A percentile compares a stretch with the other conserved stretches of the same genome.
phyloP scores from a whole-genome alignment of 1,284 basidiomycete genomes.

The Amylostereum areolatum region DNA sequence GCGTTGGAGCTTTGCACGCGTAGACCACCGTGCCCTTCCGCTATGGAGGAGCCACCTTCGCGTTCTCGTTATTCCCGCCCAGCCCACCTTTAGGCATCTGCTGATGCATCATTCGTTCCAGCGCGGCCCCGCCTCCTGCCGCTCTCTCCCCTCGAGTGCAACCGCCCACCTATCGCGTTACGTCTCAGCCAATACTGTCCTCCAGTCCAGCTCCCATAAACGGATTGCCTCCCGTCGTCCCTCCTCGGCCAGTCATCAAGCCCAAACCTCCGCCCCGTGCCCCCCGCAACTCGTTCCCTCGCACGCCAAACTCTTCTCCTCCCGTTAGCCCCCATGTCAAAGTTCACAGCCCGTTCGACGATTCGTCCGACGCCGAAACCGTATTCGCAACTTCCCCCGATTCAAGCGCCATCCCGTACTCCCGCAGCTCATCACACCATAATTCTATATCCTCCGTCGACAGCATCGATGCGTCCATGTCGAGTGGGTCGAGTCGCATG shows the following conservation, averaged over 20 bases:
- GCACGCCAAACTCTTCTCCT: slow-evolving; percentile 2
- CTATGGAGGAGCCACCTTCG: too few relatives aligned
- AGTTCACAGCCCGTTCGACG: slow-evolving; percentile 2
- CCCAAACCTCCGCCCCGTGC: slow-evolving; percentile 13
- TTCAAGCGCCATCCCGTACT: neutral
- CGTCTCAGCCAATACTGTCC: slow-evolving; percentile 1
- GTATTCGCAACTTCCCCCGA: neutral
- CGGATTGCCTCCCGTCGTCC: slow-evolving; percentile 1
- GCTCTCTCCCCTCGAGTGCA: too few relatives aligned
- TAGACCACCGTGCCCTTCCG: too few relatives aligned
- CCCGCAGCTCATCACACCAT: neutral
- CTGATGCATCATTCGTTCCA: too few relatives aligned
- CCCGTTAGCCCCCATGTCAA: neutral
- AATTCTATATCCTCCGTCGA: neutral
- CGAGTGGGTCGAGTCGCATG: slow-evolving; percentile 1
- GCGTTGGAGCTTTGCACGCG: too few relatives aligned
- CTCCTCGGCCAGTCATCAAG: slow-evolving; percentile 1
- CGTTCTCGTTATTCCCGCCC: too few relatives aligned
- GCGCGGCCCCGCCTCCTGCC: too few relatives aligned
- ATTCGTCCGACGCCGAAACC: slow-evolving; percentile 3
- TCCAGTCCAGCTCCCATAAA: neutral
- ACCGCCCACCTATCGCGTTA: slow-evolving; percentile 1
- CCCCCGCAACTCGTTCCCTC: slow-evolving; percentile 11
- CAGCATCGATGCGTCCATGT: neutral
- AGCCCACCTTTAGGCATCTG: too few relatives aligned